Percentiles rank a stretch among this genome's conserved stretches.
These are phyloP conservation scores for Zanthoxylum bungeanum DNA, from an alignment of 345 rosid genomes.

Conservation along the genomic window DNA sequence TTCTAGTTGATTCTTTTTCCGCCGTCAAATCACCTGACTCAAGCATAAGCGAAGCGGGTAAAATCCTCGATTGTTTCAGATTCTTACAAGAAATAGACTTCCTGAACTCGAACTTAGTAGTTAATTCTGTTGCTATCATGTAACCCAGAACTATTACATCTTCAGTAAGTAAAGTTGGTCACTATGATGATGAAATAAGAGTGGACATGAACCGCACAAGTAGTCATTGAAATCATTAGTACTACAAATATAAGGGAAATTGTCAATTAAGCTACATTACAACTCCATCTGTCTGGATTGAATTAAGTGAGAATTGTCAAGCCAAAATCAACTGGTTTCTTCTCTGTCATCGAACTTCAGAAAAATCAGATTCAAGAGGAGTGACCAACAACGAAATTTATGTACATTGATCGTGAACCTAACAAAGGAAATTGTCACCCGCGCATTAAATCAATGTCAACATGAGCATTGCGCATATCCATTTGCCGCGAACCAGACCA, in stretches of 20 bases:
- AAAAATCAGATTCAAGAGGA: too few species aligned
- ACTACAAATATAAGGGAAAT: slow-evolving; percentile 8
- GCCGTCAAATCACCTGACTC: too few species aligned
- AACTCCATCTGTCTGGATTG: slow-evolving; percentile 20
- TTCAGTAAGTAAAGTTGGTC: too few species aligned
- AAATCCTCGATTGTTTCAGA: too few species aligned
- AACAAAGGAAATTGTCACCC: slow-evolving; percentile 41
- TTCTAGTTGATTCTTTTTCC: too few species aligned
- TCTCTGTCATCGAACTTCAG: slow-evolving; percentile 16
- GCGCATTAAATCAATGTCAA: slow-evolving; percentile 89
- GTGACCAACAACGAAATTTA: too few species aligned
- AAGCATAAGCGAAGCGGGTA: too few species aligned
- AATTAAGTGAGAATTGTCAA: slow-evolving; percentile 25
- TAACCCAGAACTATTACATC: too few species aligned
- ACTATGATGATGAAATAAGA: too few species aligned
- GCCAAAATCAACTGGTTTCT: slow-evolving; percentile 24
- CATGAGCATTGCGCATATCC: slow-evolving; percentile 66
- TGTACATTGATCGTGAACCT: slow-evolving; percentile 27
- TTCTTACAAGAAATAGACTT: too few species aligned
- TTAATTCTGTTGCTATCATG: too few species aligned
- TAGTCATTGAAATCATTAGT: not conserved
- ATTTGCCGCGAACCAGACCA: slow-evolving; percentile 75
- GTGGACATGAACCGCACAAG: not conserved
- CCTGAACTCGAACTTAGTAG: too few species aligned
- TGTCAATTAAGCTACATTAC: slow-evolving; percentile 31